phyloP scores from a whole-genome alignment of 2,329 filamentous ascomycete species.

The Ceratocystis eucalypticola region DNA sequence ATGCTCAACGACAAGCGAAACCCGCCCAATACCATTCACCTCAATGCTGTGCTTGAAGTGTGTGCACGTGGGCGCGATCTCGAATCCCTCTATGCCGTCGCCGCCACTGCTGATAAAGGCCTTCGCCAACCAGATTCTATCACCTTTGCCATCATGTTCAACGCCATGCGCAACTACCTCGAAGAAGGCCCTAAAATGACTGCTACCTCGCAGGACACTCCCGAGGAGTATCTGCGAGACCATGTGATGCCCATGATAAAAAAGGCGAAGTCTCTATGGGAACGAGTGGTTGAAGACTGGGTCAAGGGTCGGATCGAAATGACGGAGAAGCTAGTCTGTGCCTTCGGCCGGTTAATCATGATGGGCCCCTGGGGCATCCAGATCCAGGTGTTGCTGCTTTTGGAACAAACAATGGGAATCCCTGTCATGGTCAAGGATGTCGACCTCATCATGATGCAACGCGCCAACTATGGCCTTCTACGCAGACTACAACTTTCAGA shows the following conservation, averaged over 20 bases:
- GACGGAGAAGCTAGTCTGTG: conserved; percentile 64
- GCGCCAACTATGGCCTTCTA: neutral
- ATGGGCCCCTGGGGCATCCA: conserved; percentile 49
- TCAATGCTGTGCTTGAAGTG: conserved; percentile 76
- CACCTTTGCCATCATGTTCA: conserved; percentile 75
- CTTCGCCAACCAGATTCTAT: conserved; percentile 47
- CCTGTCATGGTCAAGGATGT: conserved; percentile 37
- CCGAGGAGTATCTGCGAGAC: conserved; percentile 13
- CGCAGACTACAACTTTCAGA: neutral
- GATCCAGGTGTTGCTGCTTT: conserved; percentile 57
- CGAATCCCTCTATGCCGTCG: conserved; percentile 66
- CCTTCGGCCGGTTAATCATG: conserved; percentile 70
- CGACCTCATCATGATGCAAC: conserved; percentile 12
- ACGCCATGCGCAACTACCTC: conserved; percentile 49
- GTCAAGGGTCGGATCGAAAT: conserved; percentile 52
- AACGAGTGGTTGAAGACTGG: conserved; percentile 67
- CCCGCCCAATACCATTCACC: conserved; percentile 64
- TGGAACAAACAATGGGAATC: conserved; percentile 73
- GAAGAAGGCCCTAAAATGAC: conserved; percentile 21
- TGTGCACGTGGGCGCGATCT: conserved; percentile 63
- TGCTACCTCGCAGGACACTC: conserved; percentile 21
- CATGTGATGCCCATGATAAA: conserved; percentile 19
- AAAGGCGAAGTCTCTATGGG: conserved; percentile 68
- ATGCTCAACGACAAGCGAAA: conserved; percentile 53
- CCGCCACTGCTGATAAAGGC: conserved; percentile 54